These are phyloP conservation scores for Hanseniaspora lindneri DNA, from an alignment of 805 yeast genomes.

Conservation along the genomic window DNA sequence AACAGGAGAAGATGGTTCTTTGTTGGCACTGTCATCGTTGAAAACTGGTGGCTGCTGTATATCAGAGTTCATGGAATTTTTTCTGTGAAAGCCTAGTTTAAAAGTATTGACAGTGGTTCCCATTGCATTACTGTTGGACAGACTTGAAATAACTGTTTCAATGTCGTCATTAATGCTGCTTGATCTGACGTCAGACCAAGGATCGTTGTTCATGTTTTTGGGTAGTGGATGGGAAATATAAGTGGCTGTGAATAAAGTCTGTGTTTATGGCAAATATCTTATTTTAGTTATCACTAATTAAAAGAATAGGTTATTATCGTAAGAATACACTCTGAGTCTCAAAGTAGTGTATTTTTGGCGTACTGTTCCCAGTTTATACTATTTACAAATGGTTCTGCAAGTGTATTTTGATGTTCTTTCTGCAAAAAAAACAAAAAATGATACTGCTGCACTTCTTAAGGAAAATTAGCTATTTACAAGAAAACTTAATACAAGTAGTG, in stretches of 20 bases:
- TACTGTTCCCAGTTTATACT: too few relatives aligned
- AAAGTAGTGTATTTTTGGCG: too few relatives aligned
- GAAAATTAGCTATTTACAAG: conserved; percentile 17
- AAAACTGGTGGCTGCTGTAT: conserved; percentile 15
- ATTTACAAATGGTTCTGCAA: too few relatives aligned
- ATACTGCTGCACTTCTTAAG: too few relatives aligned
- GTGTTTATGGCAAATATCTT: too few relatives aligned
- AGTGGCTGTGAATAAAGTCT: not conserved
- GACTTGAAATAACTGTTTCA: conserved; percentile 30
- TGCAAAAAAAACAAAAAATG: too few relatives aligned
- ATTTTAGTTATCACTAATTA: not conserved
- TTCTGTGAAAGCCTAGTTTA: conserved; percentile 26
- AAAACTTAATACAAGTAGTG: conserved; percentile 9
- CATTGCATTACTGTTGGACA: conserved; percentile 21
- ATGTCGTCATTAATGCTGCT: conserved; percentile 26
- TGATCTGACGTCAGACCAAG: conserved; percentile 15
- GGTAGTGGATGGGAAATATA: too few relatives aligned
- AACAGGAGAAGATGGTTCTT: conserved; percentile 19
- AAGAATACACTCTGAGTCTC: too few relatives aligned
- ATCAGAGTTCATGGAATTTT: conserved; percentile 24
- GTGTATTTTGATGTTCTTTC: too few relatives aligned
- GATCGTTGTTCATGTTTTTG: conserved; percentile 14
- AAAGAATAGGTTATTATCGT: too few relatives aligned
- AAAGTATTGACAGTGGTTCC: conserved; percentile 5
- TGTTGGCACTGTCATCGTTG: not conserved